Base-by-base conservation (phyloP, 805 yeast genomes). In the Nakazawaea sp. region DNA sequence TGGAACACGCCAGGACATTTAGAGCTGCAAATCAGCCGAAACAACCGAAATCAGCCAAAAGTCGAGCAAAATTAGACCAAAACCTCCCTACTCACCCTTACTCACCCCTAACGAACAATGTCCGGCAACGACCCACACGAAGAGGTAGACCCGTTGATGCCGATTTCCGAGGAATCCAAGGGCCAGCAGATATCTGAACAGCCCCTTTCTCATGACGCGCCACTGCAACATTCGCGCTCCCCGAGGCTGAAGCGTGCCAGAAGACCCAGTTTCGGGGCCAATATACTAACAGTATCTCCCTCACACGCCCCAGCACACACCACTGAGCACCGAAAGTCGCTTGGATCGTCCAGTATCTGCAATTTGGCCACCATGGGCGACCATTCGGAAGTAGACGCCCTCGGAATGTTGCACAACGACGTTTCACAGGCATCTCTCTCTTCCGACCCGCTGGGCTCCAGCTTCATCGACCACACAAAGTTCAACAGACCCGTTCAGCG, bases 321-420 rank as follows among this genome's bases (percentile, higher is more conserved):
- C 10, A 9, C 13, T 13, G 10, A 9, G 15, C 11, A 8, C 13
- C 15, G 26, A 23, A 23, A 12, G n/a, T n/a, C n/a, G n/a, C n/a
- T n/a, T n/a, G n/a, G n/a, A n/a, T n/a, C n/a, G n/a, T n/a, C n/a
- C n/a, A n/a, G n/a, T n/a, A n/a, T n/a, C n/a, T n/a, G n/a, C n/a
- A n/a, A n/a, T n/a, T n/a, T 10, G 21, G 34, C 19, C 31, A 10
- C 12, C 19, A 7, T 7, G 31, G 20, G 8, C 8, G 18, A 28
- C 17, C 9, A 5, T 7, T 15, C 10, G 7, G 59, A 54, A 32
- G 15, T 50, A 7, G 59, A 54, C 35, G 58, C 57, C 7, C 21
- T 54, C 12, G 59, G 59, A 4, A 20, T 53, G 19, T 16, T 51
- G 9, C 59, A 54, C 32, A 46, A 48, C 25, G 56, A 53, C 28